Conservation (phyloP, 2,329 filamentous ascomycete species). For the Sporothrix brunneoviolacea region DNA sequence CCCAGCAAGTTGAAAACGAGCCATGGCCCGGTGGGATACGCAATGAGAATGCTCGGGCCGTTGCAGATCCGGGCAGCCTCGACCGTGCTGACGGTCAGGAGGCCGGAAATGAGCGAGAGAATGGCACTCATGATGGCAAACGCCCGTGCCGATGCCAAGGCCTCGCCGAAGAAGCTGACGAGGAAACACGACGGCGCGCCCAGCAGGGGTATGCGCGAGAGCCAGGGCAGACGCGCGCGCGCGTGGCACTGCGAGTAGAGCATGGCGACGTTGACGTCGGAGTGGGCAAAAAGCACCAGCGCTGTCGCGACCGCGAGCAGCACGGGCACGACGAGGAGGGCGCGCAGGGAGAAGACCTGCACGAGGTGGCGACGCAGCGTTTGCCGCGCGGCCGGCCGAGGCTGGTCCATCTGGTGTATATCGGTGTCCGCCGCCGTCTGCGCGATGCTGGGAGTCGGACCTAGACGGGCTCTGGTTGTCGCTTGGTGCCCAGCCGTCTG, state of each 20-base stretch:
- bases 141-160: constrained; percentile 34
- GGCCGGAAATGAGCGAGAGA: constrained; percentile 38
- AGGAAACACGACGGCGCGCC: constrained; percentile 43
- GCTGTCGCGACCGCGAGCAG: constrained; percentile 39
- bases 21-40: constrained; percentile 34
- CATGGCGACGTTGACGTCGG: constrained; percentile 44
- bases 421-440: neutral
- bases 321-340: constrained; percentile 44
- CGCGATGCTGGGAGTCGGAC: no score
- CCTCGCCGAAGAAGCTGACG: constrained; percentile 42
- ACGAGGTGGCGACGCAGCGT: constrained; percentile 6
- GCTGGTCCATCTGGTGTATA: neutral
- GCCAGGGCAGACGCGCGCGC: constrained; percentile 35
- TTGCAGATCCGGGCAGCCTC: constrained; percentile 41
- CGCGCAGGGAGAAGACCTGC: constrained; percentile 32
- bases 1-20: constrained; percentile 43
- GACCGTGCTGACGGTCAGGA: constrained; percentile 43
- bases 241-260: constrained; percentile 50
- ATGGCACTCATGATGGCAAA: constrained; percentile 35
- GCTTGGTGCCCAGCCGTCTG: no score
- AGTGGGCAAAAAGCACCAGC: constrained; percentile 36
- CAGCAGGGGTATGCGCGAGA: constrained; percentile 39
- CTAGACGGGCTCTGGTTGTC: no score
- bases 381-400: neutral
- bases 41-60: constrained; percentile 25